phyloP scores from a whole-genome alignment of 257 asterid genomes.

The Solanum chaucha region DNA sequence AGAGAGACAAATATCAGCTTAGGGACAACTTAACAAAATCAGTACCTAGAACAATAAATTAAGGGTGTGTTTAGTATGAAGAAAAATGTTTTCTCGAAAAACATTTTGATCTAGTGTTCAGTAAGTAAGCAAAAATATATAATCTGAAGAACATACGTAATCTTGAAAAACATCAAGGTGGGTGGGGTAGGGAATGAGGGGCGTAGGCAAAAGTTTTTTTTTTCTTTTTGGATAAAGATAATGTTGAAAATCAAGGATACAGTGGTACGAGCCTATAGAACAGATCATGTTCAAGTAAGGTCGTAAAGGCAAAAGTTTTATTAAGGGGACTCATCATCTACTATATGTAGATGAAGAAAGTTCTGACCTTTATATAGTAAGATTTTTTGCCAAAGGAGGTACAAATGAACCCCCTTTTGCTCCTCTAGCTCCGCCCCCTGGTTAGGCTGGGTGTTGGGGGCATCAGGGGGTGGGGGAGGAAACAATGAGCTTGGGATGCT shows the following conservation, averaged over 20 bases:
- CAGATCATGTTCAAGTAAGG: no score
- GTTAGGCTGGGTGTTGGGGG: neutral
- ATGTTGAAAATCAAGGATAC: no score
- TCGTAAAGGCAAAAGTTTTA: no score
- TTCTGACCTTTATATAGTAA: neutral
- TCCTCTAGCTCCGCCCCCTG: neutral
- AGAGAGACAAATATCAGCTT: neutral
- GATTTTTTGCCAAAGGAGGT: neutral
- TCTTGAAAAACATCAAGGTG: neutral
- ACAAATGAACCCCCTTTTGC: neutral
- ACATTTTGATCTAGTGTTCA: neutral
- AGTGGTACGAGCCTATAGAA: no score
- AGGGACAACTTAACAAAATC: neutral
- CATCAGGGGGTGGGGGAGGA: accelerated
- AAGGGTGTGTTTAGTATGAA: neutral
- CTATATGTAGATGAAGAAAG: neutral
- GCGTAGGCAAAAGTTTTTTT: no score
- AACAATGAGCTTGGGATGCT: neutral
- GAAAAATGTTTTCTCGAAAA: neutral
- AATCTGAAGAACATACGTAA: neutral
- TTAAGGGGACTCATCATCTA: neutral
- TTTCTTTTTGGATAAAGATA: no score
- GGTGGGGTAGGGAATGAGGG: accelerated
- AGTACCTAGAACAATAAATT: neutral
- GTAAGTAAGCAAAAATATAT: neutral